Evolutionary conservation across 2,329 filamentous ascomycete genomes (phyloP).

Genomic region (Colletotrichum musicola): DNA sequence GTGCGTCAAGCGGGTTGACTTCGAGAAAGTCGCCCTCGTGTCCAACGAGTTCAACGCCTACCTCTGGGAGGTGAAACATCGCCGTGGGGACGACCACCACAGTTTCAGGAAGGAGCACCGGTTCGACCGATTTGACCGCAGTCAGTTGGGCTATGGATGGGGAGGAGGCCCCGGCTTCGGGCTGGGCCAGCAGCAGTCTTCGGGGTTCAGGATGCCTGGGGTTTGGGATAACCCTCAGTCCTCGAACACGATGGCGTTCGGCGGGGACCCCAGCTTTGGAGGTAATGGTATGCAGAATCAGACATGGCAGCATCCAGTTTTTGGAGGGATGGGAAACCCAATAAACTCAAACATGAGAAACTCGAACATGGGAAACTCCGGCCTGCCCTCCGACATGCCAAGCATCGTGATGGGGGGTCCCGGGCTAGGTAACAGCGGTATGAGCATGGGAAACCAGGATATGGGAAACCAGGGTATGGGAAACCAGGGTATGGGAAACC

Average conservation of each 20-base stretch:
- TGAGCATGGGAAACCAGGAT: neutral
- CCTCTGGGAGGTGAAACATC: slow-evolving; percentile 22
- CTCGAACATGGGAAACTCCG: too few relatives aligned
- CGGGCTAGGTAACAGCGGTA: neutral
- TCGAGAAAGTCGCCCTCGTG: slow-evolving; percentile 39
- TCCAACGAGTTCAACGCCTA: slow-evolving; percentile 42
- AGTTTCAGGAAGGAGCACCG: neutral
- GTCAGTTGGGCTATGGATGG: neutral
- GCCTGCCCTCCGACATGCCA: neutral
- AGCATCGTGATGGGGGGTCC: neutral
- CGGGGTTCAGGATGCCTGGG: neutral
- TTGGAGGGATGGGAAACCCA: slow-evolving; percentile 1
- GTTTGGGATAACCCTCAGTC: neutral
- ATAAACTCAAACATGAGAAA: neutral
- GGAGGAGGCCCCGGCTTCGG: neutral
- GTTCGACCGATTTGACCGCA: slow-evolving; percentile 1
- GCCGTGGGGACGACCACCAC: neutral
- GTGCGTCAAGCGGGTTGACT: slow-evolving; percentile 37
- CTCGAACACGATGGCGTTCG: neutral
- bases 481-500: neutral
- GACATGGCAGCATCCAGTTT: slow-evolving; percentile 1
- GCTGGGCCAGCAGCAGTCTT: neutral
- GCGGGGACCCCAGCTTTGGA: neutral
- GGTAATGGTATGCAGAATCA: neutral
- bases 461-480: neutral